Conservation (phyloP, 768 basidiomycete species). For the Arthromyces matolae region DNA sequence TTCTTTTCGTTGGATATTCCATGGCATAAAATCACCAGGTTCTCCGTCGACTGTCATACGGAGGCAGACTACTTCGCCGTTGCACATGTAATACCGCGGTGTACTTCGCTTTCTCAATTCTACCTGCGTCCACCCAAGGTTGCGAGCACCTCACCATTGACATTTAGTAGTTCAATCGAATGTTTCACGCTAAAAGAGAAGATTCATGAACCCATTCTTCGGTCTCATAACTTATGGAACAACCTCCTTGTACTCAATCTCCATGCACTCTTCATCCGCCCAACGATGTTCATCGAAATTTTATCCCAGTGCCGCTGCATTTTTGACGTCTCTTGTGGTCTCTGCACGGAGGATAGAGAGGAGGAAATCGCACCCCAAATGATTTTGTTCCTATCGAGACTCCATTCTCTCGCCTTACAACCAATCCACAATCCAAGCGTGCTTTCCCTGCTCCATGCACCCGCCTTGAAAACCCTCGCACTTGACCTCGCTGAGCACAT, state of each 20-base stretch:
- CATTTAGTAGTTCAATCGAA: neutral
- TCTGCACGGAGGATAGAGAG: too few relatives aligned
- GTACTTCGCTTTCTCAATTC: neutral
- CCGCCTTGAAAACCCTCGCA: too few relatives aligned
- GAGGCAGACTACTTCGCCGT: neutral
- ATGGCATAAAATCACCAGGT: neutral
- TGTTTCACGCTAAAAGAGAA: neutral
- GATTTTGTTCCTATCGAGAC: too few relatives aligned
- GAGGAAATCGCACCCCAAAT: too few relatives aligned
- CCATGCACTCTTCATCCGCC: too few relatives aligned
- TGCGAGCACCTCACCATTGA: neutral
- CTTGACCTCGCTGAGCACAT: too few relatives aligned
- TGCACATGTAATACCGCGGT: neutral
- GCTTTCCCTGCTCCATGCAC: too few relatives aligned
- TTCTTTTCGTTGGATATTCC: neutral
- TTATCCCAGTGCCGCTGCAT: neutral
- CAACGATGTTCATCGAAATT: neutral
- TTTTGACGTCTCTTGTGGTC: too few relatives aligned
- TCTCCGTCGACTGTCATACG: neutral
- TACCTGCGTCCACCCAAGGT: neutral
- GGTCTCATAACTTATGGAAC: neutral
- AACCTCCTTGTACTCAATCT: neutral
- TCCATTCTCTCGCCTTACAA: too few relatives aligned
- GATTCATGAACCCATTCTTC: neutral
- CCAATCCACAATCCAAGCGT: too few relatives aligned